phyloP scores from a whole-genome alignment of 805 yeast species.

The Myxozyma monticola region DNA sequence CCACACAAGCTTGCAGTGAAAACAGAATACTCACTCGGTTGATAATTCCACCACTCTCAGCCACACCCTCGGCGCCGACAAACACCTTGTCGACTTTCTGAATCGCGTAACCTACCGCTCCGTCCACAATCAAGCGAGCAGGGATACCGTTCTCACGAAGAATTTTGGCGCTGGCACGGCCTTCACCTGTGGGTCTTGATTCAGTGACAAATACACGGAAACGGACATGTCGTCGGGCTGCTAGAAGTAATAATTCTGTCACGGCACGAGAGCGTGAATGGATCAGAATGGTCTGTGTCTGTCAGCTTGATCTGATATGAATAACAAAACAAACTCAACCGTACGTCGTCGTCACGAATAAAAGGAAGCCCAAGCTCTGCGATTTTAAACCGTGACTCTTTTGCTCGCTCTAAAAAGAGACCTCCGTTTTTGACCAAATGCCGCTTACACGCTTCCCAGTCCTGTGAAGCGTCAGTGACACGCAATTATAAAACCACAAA shows the following conservation, averaged over 20 bases:
- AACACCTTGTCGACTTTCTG: constrained; percentile 82
- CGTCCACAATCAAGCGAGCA: constrained; percentile 81
- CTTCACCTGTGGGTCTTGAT: constrained; percentile 81
- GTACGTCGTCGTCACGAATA: constrained; percentile 88
- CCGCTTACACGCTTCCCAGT: constrained; percentile 90
- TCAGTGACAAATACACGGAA: constrained; percentile 92
- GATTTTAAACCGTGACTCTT: constrained; percentile 80
- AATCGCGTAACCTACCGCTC: constrained; percentile 89
- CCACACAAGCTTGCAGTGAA: too few species aligned
- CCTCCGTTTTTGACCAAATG: constrained; percentile 93
- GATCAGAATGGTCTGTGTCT: constrained; percentile 60
- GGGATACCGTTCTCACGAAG: constrained; percentile 77
- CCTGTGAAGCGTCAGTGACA: constrained; percentile 38
- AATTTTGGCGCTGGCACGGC: constrained; percentile 66
- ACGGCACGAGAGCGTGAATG: constrained; percentile 95
- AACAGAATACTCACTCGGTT: constrained; percentile 54
- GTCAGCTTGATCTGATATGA: too few species aligned
- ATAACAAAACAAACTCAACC: too few species aligned
- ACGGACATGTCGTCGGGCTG: constrained; percentile 73
- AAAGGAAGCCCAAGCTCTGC: constrained; percentile 87
- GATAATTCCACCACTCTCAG: constrained; percentile 97
- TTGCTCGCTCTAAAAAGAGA: constrained; percentile 86
- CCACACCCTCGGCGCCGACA: constrained; percentile 99
- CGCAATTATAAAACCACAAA: neutral
- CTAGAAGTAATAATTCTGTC: constrained; percentile 67